These are phyloP conservation scores for Aspergillus neotritici DNA, from an alignment of 2,329 filamentous ascomycete species.

Conservation along the genomic window DNA sequence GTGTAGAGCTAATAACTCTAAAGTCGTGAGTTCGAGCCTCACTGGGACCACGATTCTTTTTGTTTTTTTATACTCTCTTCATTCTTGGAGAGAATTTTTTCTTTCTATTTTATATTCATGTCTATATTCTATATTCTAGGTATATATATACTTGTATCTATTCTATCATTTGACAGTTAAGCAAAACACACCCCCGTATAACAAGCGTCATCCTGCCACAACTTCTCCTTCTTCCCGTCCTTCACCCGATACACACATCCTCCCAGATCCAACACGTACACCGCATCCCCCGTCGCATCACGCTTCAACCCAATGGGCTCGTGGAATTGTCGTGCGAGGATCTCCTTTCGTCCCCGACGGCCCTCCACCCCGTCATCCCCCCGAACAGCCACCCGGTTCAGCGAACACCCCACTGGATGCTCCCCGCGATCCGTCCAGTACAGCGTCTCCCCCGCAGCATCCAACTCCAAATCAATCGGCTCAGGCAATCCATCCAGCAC, in stretches of 20 bases:
- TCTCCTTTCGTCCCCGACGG: slow-evolving; percentile 2
- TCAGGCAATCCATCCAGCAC: slow-evolving; percentile 47
- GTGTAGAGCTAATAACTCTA: slow-evolving; percentile 1
- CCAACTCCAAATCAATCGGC: slow-evolving; percentile 54
- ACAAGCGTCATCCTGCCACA: slow-evolving; percentile 15
- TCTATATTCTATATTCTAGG: no score
- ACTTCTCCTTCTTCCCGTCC: slow-evolving; percentile 14
- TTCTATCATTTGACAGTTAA: not conserved
- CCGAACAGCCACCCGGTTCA: slow-evolving; percentile 40
- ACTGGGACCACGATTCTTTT: not conserved
- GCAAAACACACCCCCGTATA: slow-evolving; percentile 16
- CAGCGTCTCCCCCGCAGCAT: slow-evolving; percentile 40
- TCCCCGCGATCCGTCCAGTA: slow-evolving; percentile 61
- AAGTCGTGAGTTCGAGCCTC: slow-evolving; percentile 1
- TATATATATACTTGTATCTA: no score
- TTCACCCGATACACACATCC: slow-evolving; percentile 21
- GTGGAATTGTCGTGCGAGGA: slow-evolving; percentile 20
- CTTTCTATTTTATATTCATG: no score
- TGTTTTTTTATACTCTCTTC: no score
- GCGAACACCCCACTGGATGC: slow-evolving; percentile 48
- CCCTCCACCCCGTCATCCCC: not conserved
- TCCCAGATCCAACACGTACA: slow-evolving; percentile 22
- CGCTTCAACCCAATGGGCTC: slow-evolving; percentile 24
- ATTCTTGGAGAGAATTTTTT: no score
- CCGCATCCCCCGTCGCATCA: slow-evolving; percentile 11